phyloP scores from a whole-genome alignment of 2,329 filamentous ascomycete species.

The Colletotrichum karsti region DNA sequence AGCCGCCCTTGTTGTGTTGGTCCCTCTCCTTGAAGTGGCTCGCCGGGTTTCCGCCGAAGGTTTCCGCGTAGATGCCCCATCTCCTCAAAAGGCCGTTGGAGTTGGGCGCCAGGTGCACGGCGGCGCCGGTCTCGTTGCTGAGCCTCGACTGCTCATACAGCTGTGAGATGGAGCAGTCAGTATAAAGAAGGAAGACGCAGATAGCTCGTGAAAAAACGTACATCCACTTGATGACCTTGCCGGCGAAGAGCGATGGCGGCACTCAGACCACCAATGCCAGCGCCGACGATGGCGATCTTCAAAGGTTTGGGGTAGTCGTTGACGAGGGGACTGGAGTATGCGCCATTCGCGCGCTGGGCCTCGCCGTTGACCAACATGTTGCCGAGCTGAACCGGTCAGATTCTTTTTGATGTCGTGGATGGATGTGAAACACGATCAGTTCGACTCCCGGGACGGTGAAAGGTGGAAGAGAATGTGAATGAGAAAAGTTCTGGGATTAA shows the following conservation, averaged over 20 bases:
- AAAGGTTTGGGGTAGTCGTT: slow-evolving; percentile 27
- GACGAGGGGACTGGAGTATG: slow-evolving; percentile 13
- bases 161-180: slow-evolving; percentile 36
- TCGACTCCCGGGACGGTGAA: neutral
- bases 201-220: slow-evolving; percentile 28
- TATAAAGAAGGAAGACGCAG: neutral
- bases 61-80: slow-evolving; percentile 47
- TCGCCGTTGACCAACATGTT: slow-evolving; percentile 16
- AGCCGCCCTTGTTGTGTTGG: slow-evolving; percentile 43
- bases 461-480: neutral
- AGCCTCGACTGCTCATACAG: slow-evolving; percentile 65
- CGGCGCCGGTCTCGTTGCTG: slow-evolving; percentile 65
- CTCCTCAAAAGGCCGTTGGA: slow-evolving; percentile 62
- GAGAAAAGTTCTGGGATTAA: neutral
- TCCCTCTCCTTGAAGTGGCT: slow-evolving; percentile 43
- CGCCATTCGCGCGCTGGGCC: neutral
- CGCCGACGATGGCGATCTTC: slow-evolving; percentile 40
- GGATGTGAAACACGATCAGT: neutral
- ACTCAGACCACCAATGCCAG: slow-evolving; percentile 61
- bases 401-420: neutral
- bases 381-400: neutral
- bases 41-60: slow-evolving; percentile 43
- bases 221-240: slow-evolving; percentile 56
- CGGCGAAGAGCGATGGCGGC: slow-evolving; percentile 62
- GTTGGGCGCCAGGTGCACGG: slow-evolving; percentile 71